Conservation (phyloP, 164 flowering plant species). For the Piper betle region DNA sequence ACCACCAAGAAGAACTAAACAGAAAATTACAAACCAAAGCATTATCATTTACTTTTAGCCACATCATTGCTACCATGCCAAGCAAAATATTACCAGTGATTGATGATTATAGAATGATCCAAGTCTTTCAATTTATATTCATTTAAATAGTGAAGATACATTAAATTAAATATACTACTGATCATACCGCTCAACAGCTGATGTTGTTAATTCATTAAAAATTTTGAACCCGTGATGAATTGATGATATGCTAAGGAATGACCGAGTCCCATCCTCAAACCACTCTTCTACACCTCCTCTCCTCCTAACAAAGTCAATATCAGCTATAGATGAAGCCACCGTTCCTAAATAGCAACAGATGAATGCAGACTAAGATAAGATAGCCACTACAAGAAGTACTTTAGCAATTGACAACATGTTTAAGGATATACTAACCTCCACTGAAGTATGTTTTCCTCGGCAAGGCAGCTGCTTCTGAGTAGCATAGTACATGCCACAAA, state of each 20-base stretch:
- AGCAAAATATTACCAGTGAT: no score
- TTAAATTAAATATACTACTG: background rate
- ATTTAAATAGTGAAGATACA: background rate
- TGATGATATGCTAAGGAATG: slow-evolving; percentile 82
- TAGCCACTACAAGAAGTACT: background rate
- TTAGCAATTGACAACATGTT: background rate
- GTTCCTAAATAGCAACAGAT: slow-evolving; percentile 44
- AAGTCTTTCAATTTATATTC: background rate
- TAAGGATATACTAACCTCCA: slow-evolving; percentile 55
- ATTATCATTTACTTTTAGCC: background rate
- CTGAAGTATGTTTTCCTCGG: slow-evolving; percentile 78
- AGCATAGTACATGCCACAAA: background rate
- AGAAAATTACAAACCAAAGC: no score
- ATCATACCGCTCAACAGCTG: slow-evolving; percentile 51
- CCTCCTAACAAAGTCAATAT: slow-evolving; percentile 68
- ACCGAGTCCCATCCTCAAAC: slow-evolving; percentile 84
- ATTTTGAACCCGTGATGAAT: slow-evolving; percentile 65
- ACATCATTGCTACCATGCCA: no score
- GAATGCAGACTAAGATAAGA: slow-evolving; percentile 1
- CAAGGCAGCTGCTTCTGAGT: slow-evolving; percentile 64
- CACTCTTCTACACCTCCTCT: slow-evolving; percentile 63
- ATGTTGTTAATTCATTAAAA: slow-evolving; percentile 40
- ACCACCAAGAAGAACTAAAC: background rate
- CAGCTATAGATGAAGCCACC: slow-evolving; percentile 91
- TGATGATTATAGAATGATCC: no score